Conservation (phyloP, 306 rosid genomes). For the Medicago lupulina region DNA sequence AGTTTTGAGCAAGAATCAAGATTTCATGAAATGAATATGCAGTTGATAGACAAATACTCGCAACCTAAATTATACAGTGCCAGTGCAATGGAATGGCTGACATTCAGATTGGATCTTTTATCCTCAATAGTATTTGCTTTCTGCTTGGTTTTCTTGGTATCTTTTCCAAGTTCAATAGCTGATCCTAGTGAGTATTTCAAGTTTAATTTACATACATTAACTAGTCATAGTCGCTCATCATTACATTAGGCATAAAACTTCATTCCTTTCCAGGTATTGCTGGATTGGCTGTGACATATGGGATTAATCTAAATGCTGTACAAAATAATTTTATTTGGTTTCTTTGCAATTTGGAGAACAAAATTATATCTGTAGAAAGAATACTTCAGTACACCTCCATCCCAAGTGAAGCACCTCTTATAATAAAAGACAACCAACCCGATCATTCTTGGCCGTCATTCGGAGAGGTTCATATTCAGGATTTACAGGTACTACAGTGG, state of each 20-base stretch:
- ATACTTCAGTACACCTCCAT: conserved; percentile 70
- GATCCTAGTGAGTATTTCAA: conserved; percentile 49
- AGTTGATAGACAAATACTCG: conserved; percentile 63
- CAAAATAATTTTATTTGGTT: conserved; percentile 59
- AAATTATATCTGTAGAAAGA: conserved; percentile 84
- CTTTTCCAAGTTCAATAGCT: conserved; percentile 64
- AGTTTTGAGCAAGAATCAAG: conserved; percentile 74
- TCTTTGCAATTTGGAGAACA: conserved; percentile 71
- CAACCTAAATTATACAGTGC: conserved; percentile 67
- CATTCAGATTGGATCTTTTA: conserved; percentile 2
- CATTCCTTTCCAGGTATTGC: not conserved
- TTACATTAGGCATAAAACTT: not conserved
- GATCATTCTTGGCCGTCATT: conserved; percentile 69
- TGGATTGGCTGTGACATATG: conserved; percentile 92
- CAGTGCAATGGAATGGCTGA: conserved; percentile 79
- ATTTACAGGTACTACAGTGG: conserved; percentile 62
- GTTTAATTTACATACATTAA: not conserved
- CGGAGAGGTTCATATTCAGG: conserved; percentile 74
- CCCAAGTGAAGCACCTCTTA: conserved; percentile 81
- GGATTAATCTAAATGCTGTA: conserved; percentile 63
- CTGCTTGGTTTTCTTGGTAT: conserved; percentile 42
- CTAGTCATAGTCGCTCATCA: not conserved
- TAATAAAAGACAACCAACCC: conserved; percentile 61
- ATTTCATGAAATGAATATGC: conserved; percentile 69
- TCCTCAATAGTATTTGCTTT: not conserved